Base-by-base conservation (phyloP, 768 basidiomycete genomes). In the Agrocybe pediades region DNA sequence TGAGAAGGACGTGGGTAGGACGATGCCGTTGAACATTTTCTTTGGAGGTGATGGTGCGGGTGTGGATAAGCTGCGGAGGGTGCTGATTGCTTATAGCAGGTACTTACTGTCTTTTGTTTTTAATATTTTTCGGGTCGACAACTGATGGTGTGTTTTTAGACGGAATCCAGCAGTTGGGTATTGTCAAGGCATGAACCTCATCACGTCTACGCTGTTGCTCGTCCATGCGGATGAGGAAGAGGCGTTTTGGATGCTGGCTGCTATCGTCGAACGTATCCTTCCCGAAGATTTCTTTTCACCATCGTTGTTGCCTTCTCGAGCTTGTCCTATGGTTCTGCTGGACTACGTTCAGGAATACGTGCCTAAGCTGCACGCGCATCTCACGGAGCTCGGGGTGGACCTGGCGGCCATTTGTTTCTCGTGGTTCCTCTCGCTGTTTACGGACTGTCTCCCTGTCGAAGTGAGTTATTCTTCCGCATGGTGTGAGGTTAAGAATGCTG, bases 21-120 rank as follows among this genome's bases (percentile, higher is more conserved):
- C 95, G 62, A 88, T 96, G 89, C 95, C 95, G 0, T 71, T 93
- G 41, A 97, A 97, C 64, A 82, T 98, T 25, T 98, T 97, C 76
- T 99, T 98, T 73, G 97, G 94, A 0, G 94, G 96, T 0, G 95
- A 97, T 69, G 97, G 97, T 0, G 91, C 86, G 0, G 97, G 97
- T 2, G 95, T 98, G 11, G 82, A 86, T 46, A 99, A 99, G 72
- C 72, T 99, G 51, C 78, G 95, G 48, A 80, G 95, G 58, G 92
- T 98, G 30, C 76, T 99, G 71, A 82, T 80, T 43, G 97, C 95
- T 0, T 98, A 96, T 69, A 94, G 94, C 65, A 84, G 92, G 95
- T 92, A 52, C n/a, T n/a, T n/a, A n/a, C n/a, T n/a, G 65, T 90
- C 72, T 2, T 24, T 33, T 46, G 44, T 25, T 13, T 33, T 48